Conservation (phyloP, 306 rosid genomes). For the Gastrolobium bilobum region DNA sequence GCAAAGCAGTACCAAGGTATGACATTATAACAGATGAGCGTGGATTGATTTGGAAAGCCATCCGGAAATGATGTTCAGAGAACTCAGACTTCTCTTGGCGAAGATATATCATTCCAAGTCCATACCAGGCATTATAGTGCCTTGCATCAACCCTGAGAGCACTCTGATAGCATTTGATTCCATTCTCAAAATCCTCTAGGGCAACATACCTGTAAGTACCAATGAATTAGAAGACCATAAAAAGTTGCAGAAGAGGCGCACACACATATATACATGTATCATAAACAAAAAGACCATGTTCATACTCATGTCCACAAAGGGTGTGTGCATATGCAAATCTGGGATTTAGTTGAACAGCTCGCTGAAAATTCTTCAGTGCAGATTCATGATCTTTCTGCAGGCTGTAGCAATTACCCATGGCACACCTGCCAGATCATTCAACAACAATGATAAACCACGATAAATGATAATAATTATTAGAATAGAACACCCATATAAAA, state of each 20-base stretch:
- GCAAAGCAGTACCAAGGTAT: slow-evolving; percentile 90
- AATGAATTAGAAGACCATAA: slow-evolving; percentile 45
- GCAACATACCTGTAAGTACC: slow-evolving; percentile 76
- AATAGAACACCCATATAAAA: slow-evolving; percentile 23
- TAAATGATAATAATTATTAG: slow-evolving; percentile 16
- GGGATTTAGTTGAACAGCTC: slow-evolving; percentile 93
- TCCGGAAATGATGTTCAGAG: slow-evolving; percentile 92
- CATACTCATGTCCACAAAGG: slow-evolving; percentile 99
- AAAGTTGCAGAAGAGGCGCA: slow-evolving; percentile 27
- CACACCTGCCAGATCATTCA: slow-evolving; percentile 58
- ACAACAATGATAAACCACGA: slow-evolving; percentile 28
- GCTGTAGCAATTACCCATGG: slow-evolving; percentile 71
- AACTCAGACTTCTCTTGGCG: slow-evolving; percentile 96
- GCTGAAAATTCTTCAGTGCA: slow-evolving; percentile 89
- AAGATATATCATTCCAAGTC: slow-evolving; percentile 96
- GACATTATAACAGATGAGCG: slow-evolving; percentile 95
- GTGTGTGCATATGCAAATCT: slow-evolving; percentile 99
- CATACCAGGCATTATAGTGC: slow-evolving; percentile 97
- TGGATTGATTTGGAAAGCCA: slow-evolving; percentile 86
- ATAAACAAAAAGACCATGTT: slow-evolving; percentile 19
- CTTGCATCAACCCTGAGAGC: slow-evolving; percentile 92
- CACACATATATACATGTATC: not conserved
- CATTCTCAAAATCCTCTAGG: slow-evolving; percentile 96
- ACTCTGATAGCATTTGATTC: slow-evolving; percentile 91
- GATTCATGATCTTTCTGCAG: slow-evolving; percentile 64